Percentiles rank a stretch among this genome's conserved stretches.
Evolutionary conservation across 306 rosid species (phyloP).

Genomic region (Dalbergia cochinchinensis): DNA sequence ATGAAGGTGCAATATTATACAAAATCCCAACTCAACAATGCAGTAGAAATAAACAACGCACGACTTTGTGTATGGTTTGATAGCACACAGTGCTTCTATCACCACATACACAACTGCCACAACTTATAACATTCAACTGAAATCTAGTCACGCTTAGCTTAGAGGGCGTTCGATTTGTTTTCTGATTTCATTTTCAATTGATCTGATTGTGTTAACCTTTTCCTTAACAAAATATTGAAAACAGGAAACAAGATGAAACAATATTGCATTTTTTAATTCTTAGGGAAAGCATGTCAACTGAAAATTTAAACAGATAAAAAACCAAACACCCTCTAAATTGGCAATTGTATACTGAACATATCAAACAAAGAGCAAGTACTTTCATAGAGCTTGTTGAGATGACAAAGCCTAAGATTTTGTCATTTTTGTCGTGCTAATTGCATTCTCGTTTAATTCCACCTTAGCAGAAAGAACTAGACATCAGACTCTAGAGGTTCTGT

Average conservation of each 20-base stretch:
- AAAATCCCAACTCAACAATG: background rate
- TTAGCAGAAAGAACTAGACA: constrained; percentile 22
- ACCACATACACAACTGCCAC: background rate
- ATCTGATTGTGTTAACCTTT: background rate
- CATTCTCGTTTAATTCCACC: constrained; percentile 27
- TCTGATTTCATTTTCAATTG: background rate
- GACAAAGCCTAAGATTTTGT: background rate
- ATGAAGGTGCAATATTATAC: background rate
- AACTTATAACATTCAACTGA: background rate
- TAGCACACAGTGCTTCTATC: background rate
- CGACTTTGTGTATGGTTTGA: background rate
- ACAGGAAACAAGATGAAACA: background rate
- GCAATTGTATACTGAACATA: background rate
- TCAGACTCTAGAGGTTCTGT: constrained; percentile 21
- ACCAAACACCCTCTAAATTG: background rate
- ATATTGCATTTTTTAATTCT: background rate
- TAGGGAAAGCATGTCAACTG: background rate
- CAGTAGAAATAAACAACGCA: background rate
- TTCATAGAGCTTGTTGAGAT: background rate
- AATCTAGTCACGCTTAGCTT: background rate
- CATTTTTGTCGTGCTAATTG: constrained; percentile 7
- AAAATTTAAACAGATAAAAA: background rate
- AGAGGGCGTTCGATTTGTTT: background rate
- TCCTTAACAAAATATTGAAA: background rate
- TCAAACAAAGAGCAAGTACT: background rate